Percentiles rank a stretch among this genome's conserved stretches.
These are phyloP conservation scores for Tubosaeta brunneosetosa DNA, from an alignment of 768 basidiomycete species.

Conservation along the genomic window DNA sequence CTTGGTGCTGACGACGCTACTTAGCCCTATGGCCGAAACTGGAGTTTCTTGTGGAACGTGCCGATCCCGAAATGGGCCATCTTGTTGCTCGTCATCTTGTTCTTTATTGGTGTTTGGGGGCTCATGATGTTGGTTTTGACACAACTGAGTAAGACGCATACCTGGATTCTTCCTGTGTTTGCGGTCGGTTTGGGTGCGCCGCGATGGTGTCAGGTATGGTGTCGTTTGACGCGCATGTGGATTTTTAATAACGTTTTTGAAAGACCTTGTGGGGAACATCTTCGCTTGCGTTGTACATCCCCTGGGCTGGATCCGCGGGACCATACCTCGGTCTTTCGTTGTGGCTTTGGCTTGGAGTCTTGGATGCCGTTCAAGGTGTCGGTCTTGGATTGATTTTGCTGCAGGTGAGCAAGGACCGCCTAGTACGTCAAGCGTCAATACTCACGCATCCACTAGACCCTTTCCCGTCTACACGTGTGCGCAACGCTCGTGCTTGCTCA, in stretches of 20 bases:
- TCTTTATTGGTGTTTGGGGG: slow-evolving; percentile 89
- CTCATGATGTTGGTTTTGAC: slow-evolving; percentile 69
- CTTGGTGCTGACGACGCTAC: slow-evolving; percentile 7
- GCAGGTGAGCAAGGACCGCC: slow-evolving; percentile 36
- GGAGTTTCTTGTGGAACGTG: slow-evolving; percentile 89
- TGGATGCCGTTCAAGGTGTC: slow-evolving; percentile 92
- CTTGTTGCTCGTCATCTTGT: slow-evolving; percentile 68
- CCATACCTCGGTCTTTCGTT: slow-evolving; percentile 87
- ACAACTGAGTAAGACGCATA: slow-evolving; percentile 88
- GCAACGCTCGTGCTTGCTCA: slow-evolving; percentile 90
- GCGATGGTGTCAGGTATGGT: slow-evolving; percentile 84
- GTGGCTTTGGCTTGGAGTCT: slow-evolving; percentile 94
- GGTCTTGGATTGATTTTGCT: slow-evolving; percentile 89
- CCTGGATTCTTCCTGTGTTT: slow-evolving; percentile 92
- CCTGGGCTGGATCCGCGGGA: slow-evolving; percentile 83
- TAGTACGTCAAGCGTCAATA: neutral
- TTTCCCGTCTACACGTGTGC: slow-evolving; percentile 91
- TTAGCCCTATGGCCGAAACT: slow-evolving; percentile 89
- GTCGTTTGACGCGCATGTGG: neutral
- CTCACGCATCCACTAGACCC: slow-evolving; percentile 42
- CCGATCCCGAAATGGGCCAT: slow-evolving; percentile 81
- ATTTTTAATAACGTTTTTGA: slow-evolving; percentile 5
- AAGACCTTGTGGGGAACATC: slow-evolving; percentile 95
- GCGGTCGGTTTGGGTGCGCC: slow-evolving; percentile 93
- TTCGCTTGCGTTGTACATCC: slow-evolving; percentile 86